Evolutionary conservation across 2,329 filamentous ascomycete genomes (phyloP), one percentile per base, ranked within the genome.

Genomic region (Chaetothyriales sp.): DNA sequence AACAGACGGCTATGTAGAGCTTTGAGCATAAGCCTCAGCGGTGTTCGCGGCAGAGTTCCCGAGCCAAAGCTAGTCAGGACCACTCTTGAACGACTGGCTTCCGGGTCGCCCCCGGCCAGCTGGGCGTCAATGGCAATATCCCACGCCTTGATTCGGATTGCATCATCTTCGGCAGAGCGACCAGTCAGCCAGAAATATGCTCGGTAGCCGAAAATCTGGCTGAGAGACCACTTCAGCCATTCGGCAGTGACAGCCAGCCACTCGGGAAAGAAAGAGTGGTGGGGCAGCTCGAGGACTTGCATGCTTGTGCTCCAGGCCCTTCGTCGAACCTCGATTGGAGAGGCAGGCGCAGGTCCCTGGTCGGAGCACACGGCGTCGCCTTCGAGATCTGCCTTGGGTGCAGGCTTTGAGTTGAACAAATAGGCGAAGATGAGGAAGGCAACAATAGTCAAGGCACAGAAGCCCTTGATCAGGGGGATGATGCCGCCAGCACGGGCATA

Each of bases 231-330:
- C 66, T 94, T 94, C 51, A 84, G 67, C 50, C 82, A 86, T 71
- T 95, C 92, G 43, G 87, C 72, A 5, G 81, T 73, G 20, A 95
- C 74, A 2, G 88, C 89, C 15, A 85, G 80, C 50, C 86, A 83
- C 65, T 95, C 90, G 2, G 93, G 78, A 58, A 90, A 76, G 64
- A 94, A 89, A 58, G 83, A 86, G 65, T 94, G 86, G 18, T 83
- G 79, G 9, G 90, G 90, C 12, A 95, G 85, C 78, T 88, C 93
- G 20, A 95, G 86, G 3, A 84, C 90, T 67, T 95, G 89, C 53
- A 95, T 83, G 6, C 89, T 86, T 2, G 89, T 95, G 51, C 93
- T 80, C 89, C 90, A 95, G 28, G 89, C 89, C 64, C 88, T 85
- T 53, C 84, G 81, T 48, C 88, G 83, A 45, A 94, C 84, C 59